Conservation (phyloP, 768 basidiomycete genomes). For the Suillus subalutaceus region DNA sequence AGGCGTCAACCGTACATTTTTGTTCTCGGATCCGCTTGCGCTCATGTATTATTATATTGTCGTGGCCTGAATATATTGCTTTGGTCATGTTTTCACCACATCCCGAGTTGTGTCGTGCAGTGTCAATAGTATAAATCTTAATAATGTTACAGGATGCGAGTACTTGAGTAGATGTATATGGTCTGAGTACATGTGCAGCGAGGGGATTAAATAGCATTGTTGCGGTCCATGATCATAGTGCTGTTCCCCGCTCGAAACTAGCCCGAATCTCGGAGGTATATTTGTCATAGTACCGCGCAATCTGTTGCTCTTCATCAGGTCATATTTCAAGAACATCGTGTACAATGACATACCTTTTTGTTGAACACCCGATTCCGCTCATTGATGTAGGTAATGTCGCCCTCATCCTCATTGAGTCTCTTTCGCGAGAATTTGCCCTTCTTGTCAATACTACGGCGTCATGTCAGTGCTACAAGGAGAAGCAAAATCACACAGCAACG, state of each 20-base stretch:
- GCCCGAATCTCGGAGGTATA: constrained; percentile 96
- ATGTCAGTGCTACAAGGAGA: constrained; percentile 1
- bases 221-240: constrained; percentile 48
- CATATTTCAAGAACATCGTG: constrained; percentile 1
- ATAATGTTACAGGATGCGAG: not conserved
- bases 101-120: not conserved
- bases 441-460: constrained; percentile 72
- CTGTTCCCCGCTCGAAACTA: constrained; percentile 97
- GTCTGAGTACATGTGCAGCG: not conserved
- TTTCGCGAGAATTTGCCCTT: constrained; percentile 90
- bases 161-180: not conserved
- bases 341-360: constrained; percentile 69
- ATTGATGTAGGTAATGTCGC: constrained; percentile 99
- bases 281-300: constrained; percentile 94
- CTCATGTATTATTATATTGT: not conserved
- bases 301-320: constrained; percentile 45
- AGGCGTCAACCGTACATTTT: constrained; percentile 2
- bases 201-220: not conserved
- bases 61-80: not conserved
- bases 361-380: constrained; percentile 98
- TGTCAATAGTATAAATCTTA: not conserved
- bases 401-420: constrained; percentile 87
- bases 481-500: constrained; percentile 34
- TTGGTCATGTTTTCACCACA: not conserved
- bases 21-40: too few species aligned